These are phyloP conservation scores for Nemania sp. DNA, from an alignment of 2,329 filamentous ascomycete genomes.

Conservation along the genomic window DNA sequence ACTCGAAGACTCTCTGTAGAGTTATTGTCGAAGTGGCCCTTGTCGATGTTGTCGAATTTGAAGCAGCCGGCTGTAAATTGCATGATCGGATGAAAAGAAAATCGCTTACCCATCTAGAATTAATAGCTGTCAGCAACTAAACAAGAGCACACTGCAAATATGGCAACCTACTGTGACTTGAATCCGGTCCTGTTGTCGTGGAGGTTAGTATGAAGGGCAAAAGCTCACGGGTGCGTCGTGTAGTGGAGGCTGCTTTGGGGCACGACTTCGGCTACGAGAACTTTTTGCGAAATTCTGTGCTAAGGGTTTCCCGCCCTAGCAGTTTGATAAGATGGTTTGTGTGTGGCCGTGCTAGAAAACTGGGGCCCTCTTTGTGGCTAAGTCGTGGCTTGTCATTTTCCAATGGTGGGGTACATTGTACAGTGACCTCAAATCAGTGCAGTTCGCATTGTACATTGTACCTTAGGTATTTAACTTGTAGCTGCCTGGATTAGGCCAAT, in stretches of 20 bases:
- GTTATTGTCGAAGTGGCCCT: conserved; percentile 4
- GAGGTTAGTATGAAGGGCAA: conserved; percentile 47
- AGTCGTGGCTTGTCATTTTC: conserved; percentile 18
- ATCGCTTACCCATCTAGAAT: conserved; percentile 50
- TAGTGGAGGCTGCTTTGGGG: conserved; percentile 45
- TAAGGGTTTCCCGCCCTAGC: conserved; percentile 52
- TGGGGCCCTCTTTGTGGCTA: conserved; percentile 7
- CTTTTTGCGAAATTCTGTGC: conserved; percentile 50
- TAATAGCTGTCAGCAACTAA: conserved; percentile 41
- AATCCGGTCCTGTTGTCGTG: conserved; percentile 59
- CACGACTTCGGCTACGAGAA: conserved; percentile 47
- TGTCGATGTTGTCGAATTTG: conserved; percentile 28
- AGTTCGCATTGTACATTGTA: too few relatives aligned
- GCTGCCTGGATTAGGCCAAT: conserved; percentile 35
- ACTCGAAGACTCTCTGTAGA: not conserved
- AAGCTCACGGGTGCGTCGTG: conserved; percentile 41
- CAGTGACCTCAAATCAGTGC: too few relatives aligned
- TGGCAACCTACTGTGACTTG: conserved; percentile 62
- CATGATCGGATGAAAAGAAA: conserved; percentile 41
- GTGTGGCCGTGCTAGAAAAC: conserved; percentile 40
- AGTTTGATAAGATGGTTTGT: conserved; percentile 22
- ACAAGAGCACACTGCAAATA: conserved; percentile 16
- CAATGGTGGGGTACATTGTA: conserved; percentile 15
- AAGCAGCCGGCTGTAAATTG: conserved; percentile 31
- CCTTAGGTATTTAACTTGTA: too few relatives aligned